Conservation (phyloP, 768 basidiomycete genomes). For the Antrodiella citrinella region DNA sequence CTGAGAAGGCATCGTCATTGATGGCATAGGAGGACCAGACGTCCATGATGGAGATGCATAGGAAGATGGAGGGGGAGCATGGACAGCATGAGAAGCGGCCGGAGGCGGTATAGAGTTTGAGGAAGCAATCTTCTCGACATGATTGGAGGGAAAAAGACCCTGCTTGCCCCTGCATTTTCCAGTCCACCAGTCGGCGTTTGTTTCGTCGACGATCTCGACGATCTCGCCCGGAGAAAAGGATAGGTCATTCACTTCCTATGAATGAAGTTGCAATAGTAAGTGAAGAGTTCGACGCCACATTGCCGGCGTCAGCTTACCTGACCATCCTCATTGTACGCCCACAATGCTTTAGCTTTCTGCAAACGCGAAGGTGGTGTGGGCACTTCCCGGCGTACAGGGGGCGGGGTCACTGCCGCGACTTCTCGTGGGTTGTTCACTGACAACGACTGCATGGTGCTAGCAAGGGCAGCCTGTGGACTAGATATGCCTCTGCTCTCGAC, state of each 20-base stretch:
- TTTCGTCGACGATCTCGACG: constrained; percentile 72
- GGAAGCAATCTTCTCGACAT: constrained; percentile 51
- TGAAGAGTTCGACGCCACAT: neutral
- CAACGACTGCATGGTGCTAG: constrained; percentile 13
- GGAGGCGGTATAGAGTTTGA: constrained; percentile 12
- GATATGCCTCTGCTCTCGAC: constrained; percentile 5
- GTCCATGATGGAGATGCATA: constrained; percentile 27
- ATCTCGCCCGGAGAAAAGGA: constrained; percentile 69
- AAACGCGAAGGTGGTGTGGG: constrained; percentile 12
- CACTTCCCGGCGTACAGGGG: constrained; percentile 12
- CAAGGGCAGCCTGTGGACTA: constrained; percentile 6
- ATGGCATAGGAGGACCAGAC: constrained; percentile 19
- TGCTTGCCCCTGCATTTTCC: constrained; percentile 55
- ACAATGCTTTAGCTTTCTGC: constrained; percentile 45
- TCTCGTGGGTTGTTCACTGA: constrained; percentile 3
- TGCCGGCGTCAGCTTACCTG: constrained; percentile 22
- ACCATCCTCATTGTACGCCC: constrained; percentile 61
- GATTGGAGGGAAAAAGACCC: constrained; percentile 72
- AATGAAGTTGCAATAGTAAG: neutral
- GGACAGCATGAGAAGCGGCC: constrained; percentile 10
- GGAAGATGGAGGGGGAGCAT: constrained; percentile 10
- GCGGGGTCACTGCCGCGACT: constrained; percentile 3
- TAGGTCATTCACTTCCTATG: constrained; percentile 72
- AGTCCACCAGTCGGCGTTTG: constrained; percentile 84
- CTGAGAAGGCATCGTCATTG: constrained; percentile 1